Evolutionary conservation across 129 eudicot species (phyloP), one percentile per base, ranked within the genome.

Genomic region (Flaveria brownii): DNA sequence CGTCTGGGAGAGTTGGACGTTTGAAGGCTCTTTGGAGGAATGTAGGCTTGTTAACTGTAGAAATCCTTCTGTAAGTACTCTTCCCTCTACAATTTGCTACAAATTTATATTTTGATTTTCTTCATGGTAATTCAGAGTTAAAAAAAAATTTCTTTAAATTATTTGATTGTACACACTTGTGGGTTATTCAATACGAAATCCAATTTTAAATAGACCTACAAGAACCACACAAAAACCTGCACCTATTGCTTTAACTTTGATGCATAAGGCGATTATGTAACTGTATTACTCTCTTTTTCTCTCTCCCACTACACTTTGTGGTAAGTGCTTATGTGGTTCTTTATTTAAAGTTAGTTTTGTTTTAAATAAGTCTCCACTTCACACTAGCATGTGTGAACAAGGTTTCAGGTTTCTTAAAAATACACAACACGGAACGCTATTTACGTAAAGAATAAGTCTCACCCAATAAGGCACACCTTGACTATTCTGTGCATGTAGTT

Each of bases 1-100:
- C 69, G 97, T 95, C 6, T 91, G 99, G 99, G 99, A 95, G 88
- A 95, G 97, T 68, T 95, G 99, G 99, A 89, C 89, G 14, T 56
- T 95, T 59, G 97, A 91, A 86, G 99, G 99, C 70, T 86, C 97
- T 71, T 74, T 95, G 73, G 94, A 95, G 78, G 97, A 91, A 79
- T 95, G 97, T 54, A 84, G 91, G 79, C 92, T 95, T 23, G 94
- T 95, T 57, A 91, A 95, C 70, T 95, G 97, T 80, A 91, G 97
- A 82, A 95, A 91, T 85, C 87, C 97, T 9, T 75, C 80, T 81
- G 99, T 95, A 83, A 87, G 84, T 84, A 60, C 70, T 56, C 50
- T 20, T 42, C 50, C 36, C 50, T 56, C 59, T 43, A 15, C n/a
- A 68, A 7, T 1, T 52, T 68, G 26, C 68, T 69, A 63, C 50